Percentiles rank a stretch among this genome's conserved stretches.
phyloP scores from a whole-genome alignment of 192 early-diverging fungal genomes.

The Coemansia sp. region DNA sequence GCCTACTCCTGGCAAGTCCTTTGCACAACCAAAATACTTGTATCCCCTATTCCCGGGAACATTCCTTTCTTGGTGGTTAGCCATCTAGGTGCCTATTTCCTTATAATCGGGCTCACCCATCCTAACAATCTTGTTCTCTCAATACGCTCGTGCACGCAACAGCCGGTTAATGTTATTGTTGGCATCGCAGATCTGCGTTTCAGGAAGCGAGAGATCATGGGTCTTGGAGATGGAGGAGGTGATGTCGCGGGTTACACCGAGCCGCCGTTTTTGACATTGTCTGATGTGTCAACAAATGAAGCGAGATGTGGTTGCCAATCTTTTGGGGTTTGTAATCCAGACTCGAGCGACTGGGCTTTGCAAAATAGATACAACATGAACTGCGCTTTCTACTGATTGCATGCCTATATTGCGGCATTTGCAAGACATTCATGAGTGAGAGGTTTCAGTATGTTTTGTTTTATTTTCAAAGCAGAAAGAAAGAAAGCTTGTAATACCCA shows the following conservation, averaged over 20 bases:
- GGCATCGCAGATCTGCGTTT: constrained; percentile 87
- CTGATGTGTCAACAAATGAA: constrained; percentile 65
- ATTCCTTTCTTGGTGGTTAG: constrained; percentile 85
- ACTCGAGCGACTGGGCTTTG: constrained; percentile 84
- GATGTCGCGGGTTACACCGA: constrained; percentile 85
- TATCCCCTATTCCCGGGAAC: constrained; percentile 90
- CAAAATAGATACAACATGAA: constrained; percentile 98
- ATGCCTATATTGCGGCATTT: constrained; percentile 58
- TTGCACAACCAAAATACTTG: constrained; percentile 97
- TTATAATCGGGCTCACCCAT: constrained; percentile 93
- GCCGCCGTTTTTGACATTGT: constrained; percentile 89
- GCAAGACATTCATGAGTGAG: neutral
- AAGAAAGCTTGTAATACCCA: too few species aligned
- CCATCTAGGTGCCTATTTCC: constrained; percentile 71
- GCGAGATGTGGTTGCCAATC: constrained; percentile 78
- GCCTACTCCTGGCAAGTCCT: constrained; percentile 88
- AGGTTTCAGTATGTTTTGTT: too few species aligned
- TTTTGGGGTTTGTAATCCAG: constrained; percentile 64
- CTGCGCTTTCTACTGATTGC: constrained; percentile 98
- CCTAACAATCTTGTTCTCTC: constrained; percentile 88
- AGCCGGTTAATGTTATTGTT: constrained; percentile 97
- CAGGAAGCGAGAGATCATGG: constrained; percentile 86
- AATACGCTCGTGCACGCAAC: constrained; percentile 85
- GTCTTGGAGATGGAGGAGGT: constrained; percentile 85
- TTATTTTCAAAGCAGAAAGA: too few species aligned